phyloP scores from a whole-genome alignment of 2,329 filamentous ascomycete genomes.

The Pseudocercospora ulei region DNA sequence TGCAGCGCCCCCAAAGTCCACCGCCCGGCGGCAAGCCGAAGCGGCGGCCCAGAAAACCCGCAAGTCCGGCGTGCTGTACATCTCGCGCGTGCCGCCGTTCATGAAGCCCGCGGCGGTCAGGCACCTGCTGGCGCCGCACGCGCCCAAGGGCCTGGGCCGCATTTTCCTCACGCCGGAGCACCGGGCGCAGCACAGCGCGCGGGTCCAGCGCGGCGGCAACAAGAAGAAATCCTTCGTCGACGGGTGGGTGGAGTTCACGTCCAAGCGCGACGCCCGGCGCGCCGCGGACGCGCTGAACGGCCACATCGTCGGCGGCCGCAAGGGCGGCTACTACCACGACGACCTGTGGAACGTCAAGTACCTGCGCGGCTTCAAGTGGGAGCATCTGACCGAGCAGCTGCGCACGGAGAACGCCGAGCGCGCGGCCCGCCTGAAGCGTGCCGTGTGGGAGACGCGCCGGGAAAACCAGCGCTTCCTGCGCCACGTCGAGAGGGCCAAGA shows the following conservation, averaged over 20 bases:
- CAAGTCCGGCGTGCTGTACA: constrained; percentile 70
- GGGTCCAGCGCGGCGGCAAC: constrained; percentile 65
- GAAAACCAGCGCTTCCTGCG: constrained; percentile 74
- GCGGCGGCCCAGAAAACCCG: constrained; percentile 55
- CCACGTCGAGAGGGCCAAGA: constrained; percentile 71
- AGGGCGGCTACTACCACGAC: constrained; percentile 71
- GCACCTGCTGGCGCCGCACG: constrained; percentile 64
- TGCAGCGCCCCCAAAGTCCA: constrained; percentile 24
- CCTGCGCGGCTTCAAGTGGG: constrained; percentile 76
- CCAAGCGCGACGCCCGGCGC: constrained; percentile 67
- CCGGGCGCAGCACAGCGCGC: constrained; percentile 53
- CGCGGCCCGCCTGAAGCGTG: constrained; percentile 62
- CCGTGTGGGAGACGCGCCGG: constrained; percentile 63
- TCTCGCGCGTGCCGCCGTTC: constrained; percentile 75
- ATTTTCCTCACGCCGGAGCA: constrained; percentile 74
- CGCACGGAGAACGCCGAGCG: constrained; percentile 72
- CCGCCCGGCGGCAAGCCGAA: constrained; percentile 60
- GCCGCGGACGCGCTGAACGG: constrained; percentile 68
- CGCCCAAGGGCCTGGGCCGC: constrained; percentile 55
- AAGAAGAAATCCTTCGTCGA: constrained; percentile 74
- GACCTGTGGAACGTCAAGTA: constrained; percentile 81
- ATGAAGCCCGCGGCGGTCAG: constrained; percentile 76
- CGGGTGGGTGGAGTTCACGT: constrained; percentile 75
- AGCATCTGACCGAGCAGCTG: constrained; percentile 61
- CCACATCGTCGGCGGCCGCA: constrained; percentile 70